These are phyloP conservation scores for Candida jianshihensis DNA, from an alignment of 805 yeast genomes.

Conservation along the genomic window DNA sequence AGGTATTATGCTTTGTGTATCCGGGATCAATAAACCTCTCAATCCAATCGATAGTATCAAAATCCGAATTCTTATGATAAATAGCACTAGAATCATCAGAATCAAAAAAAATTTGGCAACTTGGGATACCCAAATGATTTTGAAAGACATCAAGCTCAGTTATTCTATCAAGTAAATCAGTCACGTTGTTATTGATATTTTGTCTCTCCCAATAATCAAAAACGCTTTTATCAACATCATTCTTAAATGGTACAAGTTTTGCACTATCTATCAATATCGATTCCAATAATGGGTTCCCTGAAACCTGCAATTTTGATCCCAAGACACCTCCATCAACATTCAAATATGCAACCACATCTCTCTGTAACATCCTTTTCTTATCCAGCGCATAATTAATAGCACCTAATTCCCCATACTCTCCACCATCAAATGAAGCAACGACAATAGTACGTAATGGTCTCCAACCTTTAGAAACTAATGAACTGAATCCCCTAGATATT, in stretches of 20 bases:
- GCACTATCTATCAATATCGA: conserved; percentile 39
- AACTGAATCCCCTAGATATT: conserved; percentile 43
- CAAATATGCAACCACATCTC: conserved; percentile 50
- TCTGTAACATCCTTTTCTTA: conserved; percentile 35
- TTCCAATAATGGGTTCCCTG: conserved; percentile 52
- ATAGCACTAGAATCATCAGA: conserved; percentile 27
- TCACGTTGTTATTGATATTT: conserved; percentile 29
- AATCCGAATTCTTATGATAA: conserved; percentile 50
- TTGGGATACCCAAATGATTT: conserved; percentile 61
- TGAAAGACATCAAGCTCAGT: conserved; percentile 57
- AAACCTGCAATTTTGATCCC: conserved; percentile 42
- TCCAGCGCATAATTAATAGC: conserved; percentile 75
- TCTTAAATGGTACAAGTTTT: conserved; percentile 36
- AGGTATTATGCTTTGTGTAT: conserved; percentile 43
- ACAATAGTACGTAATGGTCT: conserved; percentile 64
- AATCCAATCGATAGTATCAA: conserved; percentile 54
- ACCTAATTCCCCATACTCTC: conserved; percentile 65
- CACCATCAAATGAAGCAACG: conserved; percentile 79
- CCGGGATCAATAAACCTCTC: conserved; percentile 44
- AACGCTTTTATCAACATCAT: conserved; percentile 31
- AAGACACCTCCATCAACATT: conserved; percentile 41
- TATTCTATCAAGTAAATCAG: conserved; percentile 40
- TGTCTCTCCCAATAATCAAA: conserved; percentile 39
- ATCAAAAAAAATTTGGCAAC: conserved; percentile 41
- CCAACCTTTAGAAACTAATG: conserved; percentile 49